Base-by-base conservation (phyloP, 2,329 filamentous ascomycete genomes). In the Karstenula rhodostoma region DNA sequence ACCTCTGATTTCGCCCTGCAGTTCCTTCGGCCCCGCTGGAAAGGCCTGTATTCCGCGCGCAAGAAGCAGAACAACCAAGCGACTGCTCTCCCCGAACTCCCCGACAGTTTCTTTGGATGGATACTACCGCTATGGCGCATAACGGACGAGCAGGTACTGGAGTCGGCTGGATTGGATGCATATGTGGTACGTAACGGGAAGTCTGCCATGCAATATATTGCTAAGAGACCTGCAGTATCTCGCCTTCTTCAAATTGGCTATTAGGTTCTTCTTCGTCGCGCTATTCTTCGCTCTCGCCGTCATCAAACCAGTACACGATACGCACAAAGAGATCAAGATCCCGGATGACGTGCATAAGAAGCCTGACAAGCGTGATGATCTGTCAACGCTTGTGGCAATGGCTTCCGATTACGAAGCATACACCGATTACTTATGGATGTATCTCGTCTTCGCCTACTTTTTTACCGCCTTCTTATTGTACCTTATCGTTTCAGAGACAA, bases 211-310 rank as follows among this genome's bases (percentile, higher is more conserved):
- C 13, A 17, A 17, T 32, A 6, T 19, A 13, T 22, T 29, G 15
- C 60, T 70, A 42, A 70, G 33, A 47, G 3, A n/a, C 10, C 19
- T 57, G 71, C 46, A 87, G 86, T 97, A 99, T 74, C 84, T 99
- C 15, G 87, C 90, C 17, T 99, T 99, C 79, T 98, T 97, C 84
- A 96, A 94, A 76, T 95, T 98, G 88, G 90, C 94, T 13, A 91
- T 93, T 66, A 92, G 90, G 63, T 90, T 97, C 68, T 89, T 98
- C 53, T 81, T 86, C 17, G 81, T 91, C 54, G 90, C 96, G 70
- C 86, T 95, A 58, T 87, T 97, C 77, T 93, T 98, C 72, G 90
- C 94, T 29, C 83, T 91, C 37, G 83, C 86, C 17, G 86, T 99
- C 4, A 90, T 99, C 66, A 89, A 90, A 64, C 96, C 95, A 0